Evolutionary conservation across 2,329 filamentous ascomycete species (phyloP), one percentile per base, ranked within the genome.

Genomic region (Epichloe sylvatica): DNA sequence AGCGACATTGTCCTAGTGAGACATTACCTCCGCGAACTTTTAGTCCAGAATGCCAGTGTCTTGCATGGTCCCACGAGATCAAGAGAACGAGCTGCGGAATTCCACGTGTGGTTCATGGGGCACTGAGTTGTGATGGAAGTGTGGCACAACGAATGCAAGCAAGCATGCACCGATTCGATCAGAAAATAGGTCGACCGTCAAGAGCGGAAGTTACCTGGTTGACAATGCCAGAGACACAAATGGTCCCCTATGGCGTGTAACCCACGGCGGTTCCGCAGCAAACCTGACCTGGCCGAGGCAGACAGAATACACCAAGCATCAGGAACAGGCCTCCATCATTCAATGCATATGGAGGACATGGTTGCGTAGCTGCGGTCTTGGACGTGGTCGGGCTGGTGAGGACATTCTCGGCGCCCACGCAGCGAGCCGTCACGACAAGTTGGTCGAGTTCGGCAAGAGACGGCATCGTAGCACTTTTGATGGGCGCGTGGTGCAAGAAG

Each of bases 1-100:
- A 49, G 57, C 59, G 37, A 47, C 60, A 34, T 75, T 72, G 54
- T 71, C 71, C 0, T 68, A 73, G 2, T 68, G 50, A 71, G 57
- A 77, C 73, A 0, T 68, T 73, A 61, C 64, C 72, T 46, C 63
- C 68, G 49, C 71, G 8, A 74, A 52, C 72, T 77, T 48, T 62
- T 76, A 5, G 72, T 73, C 21, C 75, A 72, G 5, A 76, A 77
- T 62, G 71, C 71, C 53, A 52, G 62, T 53, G 4, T 30, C 25
- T 30, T 30, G 25, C 25, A 30, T 9, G 4, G 8, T 30, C 25
- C 8, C 25, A 11, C 8, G 25, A 1, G 25, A 30, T 30, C 25
- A 30, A 30, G 25, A 30, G 25, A 30, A 30, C 9, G 8, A 9
- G 25, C 25, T 11, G 25, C 25, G 25, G 25, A 30, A 30, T 30